Evolutionary conservation across 2,329 filamentous ascomycete genomes (phyloP).

Genomic region (Colletotrichum destructivum): DNA sequence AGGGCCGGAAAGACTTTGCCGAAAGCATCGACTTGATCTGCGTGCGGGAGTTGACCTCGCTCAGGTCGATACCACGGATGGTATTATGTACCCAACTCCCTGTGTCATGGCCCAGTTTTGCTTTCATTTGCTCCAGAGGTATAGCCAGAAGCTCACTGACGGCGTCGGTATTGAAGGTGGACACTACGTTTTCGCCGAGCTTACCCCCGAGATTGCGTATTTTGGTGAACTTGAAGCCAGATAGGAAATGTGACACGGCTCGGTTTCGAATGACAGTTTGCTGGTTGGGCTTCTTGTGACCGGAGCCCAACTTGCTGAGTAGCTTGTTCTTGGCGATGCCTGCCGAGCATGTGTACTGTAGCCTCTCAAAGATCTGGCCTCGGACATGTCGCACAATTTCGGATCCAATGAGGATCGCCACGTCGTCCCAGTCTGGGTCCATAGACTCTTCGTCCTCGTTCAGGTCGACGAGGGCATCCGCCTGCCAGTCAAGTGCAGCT

Average conservation of each 20-base stretch:
- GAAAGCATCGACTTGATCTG: constrained; percentile 98
- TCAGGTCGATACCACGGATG: constrained; percentile 87
- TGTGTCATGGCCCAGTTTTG: constrained; percentile 85
- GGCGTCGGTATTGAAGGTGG: constrained; percentile 85
- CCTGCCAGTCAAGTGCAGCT: constrained; percentile 85
- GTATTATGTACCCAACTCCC: constrained; percentile 88
- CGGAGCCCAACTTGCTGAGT: constrained; percentile 93
- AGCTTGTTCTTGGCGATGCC: constrained; percentile 95
- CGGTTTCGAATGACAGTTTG: constrained; percentile 95
- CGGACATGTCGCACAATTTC: constrained; percentile 89
- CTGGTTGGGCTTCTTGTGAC: constrained; percentile 91
- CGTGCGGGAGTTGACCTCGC: constrained; percentile 90
- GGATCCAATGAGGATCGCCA: constrained; percentile 87
- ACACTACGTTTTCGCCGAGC: constrained; percentile 87
- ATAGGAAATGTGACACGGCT: constrained; percentile 84
- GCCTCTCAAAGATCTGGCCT: constrained; percentile 74
- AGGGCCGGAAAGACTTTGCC: constrained; percentile 93
- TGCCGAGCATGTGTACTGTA: constrained; percentile 93
- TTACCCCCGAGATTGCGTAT: constrained; percentile 97
- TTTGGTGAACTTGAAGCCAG: constrained; percentile 92
- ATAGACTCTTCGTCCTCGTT: constrained; percentile 82
- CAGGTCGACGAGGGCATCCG: constrained; percentile 86
- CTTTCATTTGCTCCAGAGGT: constrained; percentile 81
- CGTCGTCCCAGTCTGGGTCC: constrained; percentile 96
- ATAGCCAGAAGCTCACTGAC: constrained; percentile 83